Evolutionary conservation across 305 asterid species (phyloP).

Genomic region (Fraxinus velutina): DNA sequence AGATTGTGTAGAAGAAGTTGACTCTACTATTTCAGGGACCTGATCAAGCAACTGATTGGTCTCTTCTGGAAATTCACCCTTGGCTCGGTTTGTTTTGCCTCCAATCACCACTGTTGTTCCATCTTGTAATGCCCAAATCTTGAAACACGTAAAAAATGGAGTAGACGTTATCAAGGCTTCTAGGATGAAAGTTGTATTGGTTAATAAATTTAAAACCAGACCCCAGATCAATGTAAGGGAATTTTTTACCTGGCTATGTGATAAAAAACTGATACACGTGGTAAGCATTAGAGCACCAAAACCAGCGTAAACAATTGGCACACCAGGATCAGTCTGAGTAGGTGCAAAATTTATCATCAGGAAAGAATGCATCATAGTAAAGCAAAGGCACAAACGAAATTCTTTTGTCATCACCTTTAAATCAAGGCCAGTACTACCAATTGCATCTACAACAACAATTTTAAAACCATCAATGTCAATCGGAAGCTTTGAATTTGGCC

Average conservation of each 20-base stretch:
- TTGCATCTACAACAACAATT: slow-evolving; percentile 54
- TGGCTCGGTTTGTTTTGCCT: slow-evolving; percentile 77
- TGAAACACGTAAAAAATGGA: slow-evolving; percentile 18
- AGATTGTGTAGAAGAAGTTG: slow-evolving; percentile 27
- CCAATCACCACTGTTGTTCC: slow-evolving; percentile 68
- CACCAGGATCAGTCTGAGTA: slow-evolving; percentile 78
- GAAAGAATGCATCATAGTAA: not conserved
- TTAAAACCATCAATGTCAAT: slow-evolving; percentile 64
- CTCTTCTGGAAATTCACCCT: slow-evolving; percentile 69
- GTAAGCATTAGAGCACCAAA: slow-evolving; percentile 90
- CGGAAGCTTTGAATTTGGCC: slow-evolving; percentile 82
- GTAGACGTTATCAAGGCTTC: not conserved
- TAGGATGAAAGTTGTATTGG: not conserved
- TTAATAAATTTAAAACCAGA: not conserved
- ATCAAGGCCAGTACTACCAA: slow-evolving; percentile 77
- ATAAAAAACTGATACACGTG: slow-evolving; percentile 75
- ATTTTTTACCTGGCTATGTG: slow-evolving; percentile 69
- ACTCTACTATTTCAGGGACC: slow-evolving; percentile 53
- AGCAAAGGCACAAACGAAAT: slow-evolving; percentile 1
- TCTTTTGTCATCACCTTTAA: slow-evolving; percentile 47
- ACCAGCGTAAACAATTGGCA: slow-evolving; percentile 75
- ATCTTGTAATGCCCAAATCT: slow-evolving; percentile 91
- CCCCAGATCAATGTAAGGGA: not conserved
- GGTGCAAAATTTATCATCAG: slow-evolving; percentile 6
- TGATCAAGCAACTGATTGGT: slow-evolving; percentile 62